These are phyloP conservation scores for Gyromitra esculenta DNA, from an alignment of 2,329 filamentous ascomycete genomes.

Conservation along the genomic window DNA sequence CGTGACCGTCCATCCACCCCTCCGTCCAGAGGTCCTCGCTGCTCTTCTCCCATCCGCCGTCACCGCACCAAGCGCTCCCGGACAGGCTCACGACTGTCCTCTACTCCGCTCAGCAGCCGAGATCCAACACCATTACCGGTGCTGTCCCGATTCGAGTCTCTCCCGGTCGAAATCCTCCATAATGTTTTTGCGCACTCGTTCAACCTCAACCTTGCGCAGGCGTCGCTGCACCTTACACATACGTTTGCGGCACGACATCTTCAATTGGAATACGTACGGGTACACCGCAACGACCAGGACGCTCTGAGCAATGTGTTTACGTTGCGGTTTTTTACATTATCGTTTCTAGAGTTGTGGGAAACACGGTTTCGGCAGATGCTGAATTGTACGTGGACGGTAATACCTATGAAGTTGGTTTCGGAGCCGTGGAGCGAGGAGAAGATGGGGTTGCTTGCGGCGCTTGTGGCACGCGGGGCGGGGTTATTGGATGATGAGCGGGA, in stretches of 20 bases:
- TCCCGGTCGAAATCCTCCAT: slow-evolving; percentile 37
- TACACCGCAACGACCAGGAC: too few species aligned
- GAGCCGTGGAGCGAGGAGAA: neutral
- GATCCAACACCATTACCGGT: neutral
- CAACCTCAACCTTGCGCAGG: slow-evolving; percentile 23
- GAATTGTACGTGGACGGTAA: neutral
- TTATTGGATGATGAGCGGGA: slow-evolving; percentile 5
- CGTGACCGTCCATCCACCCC: neutral
- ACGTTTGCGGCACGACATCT: slow-evolving; percentile 19
- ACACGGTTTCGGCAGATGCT: neutral
- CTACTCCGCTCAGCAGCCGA: neutral
- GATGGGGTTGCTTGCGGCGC: neutral
- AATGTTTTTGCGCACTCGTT: slow-evolving; percentile 17
- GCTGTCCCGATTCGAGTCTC: slow-evolving; percentile 33
- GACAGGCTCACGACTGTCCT: neutral
- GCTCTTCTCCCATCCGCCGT: neutral
- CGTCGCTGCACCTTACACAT: slow-evolving; percentile 30
- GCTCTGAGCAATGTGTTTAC: neutral
- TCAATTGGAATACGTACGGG: slow-evolving; percentile 12
- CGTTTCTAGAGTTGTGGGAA: slow-evolving; percentile 13
- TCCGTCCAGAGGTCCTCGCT: neutral
- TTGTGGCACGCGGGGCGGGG: slow-evolving; percentile 13
- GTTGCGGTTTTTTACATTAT: slow-evolving; percentile 13
- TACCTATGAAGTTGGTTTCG: neutral
- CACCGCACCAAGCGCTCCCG: neutral